These are phyloP conservation scores for Saturnispora besseyi DNA, from an alignment of 805 yeast species.

Conservation along the genomic window DNA sequence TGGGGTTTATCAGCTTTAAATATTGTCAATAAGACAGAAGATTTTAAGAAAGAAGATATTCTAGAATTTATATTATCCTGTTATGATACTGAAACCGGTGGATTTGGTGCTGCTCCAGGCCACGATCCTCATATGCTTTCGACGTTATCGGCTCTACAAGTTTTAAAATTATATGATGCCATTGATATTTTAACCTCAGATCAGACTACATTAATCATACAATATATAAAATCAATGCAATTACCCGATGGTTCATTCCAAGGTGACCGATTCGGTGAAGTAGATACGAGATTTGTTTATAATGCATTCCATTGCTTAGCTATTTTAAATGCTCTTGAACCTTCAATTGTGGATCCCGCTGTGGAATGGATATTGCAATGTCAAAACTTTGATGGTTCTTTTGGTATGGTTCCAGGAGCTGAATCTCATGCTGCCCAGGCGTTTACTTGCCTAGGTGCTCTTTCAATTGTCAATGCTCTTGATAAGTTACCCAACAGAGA, in stretches of 20 bases:
- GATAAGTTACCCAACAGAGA: constrained; percentile 37
- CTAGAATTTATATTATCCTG: constrained; percentile 64
- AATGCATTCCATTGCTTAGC: constrained; percentile 69
- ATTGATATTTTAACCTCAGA: constrained; percentile 34
- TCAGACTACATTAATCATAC: constrained; percentile 26
- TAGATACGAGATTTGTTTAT: constrained; percentile 86
- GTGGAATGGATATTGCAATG: constrained; percentile 58
- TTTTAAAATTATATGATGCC: constrained; percentile 57
- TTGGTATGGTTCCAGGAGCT: constrained; percentile 88
- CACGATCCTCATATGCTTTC: constrained; percentile 85
- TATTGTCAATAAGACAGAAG: constrained; percentile 45
- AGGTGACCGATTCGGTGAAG: constrained; percentile 89
- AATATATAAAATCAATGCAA: constrained; percentile 39
- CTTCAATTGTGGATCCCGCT: constrained; percentile 46
- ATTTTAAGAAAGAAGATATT: constrained; percentile 54
- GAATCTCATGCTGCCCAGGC: constrained; percentile 93
- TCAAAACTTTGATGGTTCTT: constrained; percentile 91
- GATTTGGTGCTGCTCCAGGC: constrained; percentile 81
- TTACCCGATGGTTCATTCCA: constrained; percentile 62
- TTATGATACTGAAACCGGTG: constrained; percentile 50
- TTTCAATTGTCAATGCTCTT: constrained; percentile 57
- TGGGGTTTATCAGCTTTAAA: constrained; percentile 87
- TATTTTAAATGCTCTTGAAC: constrained; percentile 49
- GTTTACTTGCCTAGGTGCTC: constrained; percentile 74
- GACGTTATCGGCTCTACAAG: constrained; percentile 81